Evolutionary conservation across 805 yeast genomes (phyloP), one percentile per base, ranked within the genome.

Genomic region (Scheffersomyces ergatensis): DNA sequence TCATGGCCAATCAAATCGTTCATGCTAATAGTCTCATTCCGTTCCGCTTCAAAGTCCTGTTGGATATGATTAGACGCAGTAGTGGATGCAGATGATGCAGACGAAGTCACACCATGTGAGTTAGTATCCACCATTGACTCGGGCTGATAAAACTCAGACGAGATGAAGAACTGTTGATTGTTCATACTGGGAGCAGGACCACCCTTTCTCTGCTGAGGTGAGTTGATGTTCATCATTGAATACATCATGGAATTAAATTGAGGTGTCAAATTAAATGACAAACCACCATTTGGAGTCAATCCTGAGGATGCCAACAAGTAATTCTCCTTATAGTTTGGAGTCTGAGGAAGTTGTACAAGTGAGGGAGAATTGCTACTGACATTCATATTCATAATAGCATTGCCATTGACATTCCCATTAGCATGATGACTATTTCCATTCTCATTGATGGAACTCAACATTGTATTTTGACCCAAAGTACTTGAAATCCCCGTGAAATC

Each of bases 231-330:
- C 60, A 62, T 58, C 53, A 62, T 56, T 19, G 66, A 56, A 47
- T 65, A 58, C 70, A 67, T 67, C 58, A 67, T 54, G 12, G 68
- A 52, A 49, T 65, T 66, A 55, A 67, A 63, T 44, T 63, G 71
- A 5, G 73, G 72, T 13, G 72, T 67, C 40, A 65, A 56, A 48
- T 62, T 65, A 49, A 56, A 63, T 1, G 55, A 47, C 43, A 60
- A 45, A 23, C 38, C 41, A 25, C 44, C 40, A 25, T 44, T 40
- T 4, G 69, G 69, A 1, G 69, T 63, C 27, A 62, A 51, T 4
- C 68, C 68, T 13, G 62, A 57, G 14, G 53, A 41, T 3, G 53
- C 21, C 14, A 47, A 44, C 36, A 50, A 37, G 35, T 51, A 56
- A 40, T 57, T 55, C 13, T 63, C 70, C 40, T 57, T 60, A 31